Base-by-base conservation (phyloP, 441 rosid genomes). In the Adansonia gregorii region DNA sequence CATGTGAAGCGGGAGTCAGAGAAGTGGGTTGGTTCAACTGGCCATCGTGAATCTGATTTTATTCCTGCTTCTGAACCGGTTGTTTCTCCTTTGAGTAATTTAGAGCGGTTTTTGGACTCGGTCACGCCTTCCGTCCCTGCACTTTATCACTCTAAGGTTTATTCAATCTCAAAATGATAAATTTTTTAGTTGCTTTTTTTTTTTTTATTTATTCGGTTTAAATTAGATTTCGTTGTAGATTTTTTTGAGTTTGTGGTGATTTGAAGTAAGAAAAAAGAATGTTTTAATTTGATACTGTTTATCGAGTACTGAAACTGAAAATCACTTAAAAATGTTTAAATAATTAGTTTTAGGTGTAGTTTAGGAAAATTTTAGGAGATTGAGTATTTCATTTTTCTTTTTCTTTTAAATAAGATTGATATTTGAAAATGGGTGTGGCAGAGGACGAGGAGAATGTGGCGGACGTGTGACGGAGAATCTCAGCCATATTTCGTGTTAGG, bases 401-500 rank as follows among this genome's bases (percentile, higher is more conserved):
- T 60, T 60, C 7, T 24, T 6, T 61, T 7, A 17, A 19, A 61
- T 11, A 61, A 61, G 72, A 19, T 9, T 24, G 20, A 76, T 45
- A 24, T 3, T 45, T 58, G 17, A 51, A 61, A 59, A 1, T 75
- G 60, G 60, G 45, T 15, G 24, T 35, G 49, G 82, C 82, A 93
- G 97, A 90, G 83, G 12, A 80, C 79, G 9, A 45, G 84, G 77
- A 77, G 86, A 64, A 83, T 86, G 15, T 76, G 82, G 82, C 84
- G 79, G 82, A 87, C 88, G 2, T 79, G 84, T 77, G 87, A 83
- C 74, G 77, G 35, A 64, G 86, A 90, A 27, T 76, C 49, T 70
- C 86, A 82, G 77, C 91, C 93, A 4, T 90, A 87, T 73, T 93
- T 93, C 80, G 84, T 84, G 60, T 88, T 93, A 27, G 93, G 89